Base-by-base conservation (phyloP, 2,329 filamentous ascomycete genomes). In the Hortaea werneckii region DNA sequence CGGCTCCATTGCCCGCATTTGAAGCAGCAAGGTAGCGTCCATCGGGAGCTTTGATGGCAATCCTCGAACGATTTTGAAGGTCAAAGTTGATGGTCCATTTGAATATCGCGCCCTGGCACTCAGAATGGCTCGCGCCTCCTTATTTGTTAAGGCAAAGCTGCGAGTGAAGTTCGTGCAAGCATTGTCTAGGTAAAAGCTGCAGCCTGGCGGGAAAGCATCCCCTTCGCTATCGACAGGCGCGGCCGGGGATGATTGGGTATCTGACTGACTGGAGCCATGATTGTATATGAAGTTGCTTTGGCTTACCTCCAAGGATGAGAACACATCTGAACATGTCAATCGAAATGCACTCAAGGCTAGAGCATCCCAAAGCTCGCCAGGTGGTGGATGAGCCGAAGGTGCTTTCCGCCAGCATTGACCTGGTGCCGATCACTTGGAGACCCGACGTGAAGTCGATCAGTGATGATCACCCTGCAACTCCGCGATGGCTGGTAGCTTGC, bases 101-200 rank as follows among this genome's bases (percentile, higher is more conserved):
- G 32, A 35, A 35, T 35, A 35, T 35, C n/a, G 32, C 9, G 32
- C 32, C 32, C 32, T 35, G 9, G 32, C 32, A 9, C 32, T 35
- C 9, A 10, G 9, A 9, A 35, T 35, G 32, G 32, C n/a, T 35
- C 32, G 9, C n/a, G 32, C 9, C 32, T 10, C 9, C 9, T 35
- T 42, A 7, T 27, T 40, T 7, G 47, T 42, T n/a, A 50, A 40
- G 7, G 47, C 45, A 10, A 52, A 41, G 6, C 47, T 11, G 40
- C 46, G 37, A 27, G 39, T 41, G 45, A 41, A 48, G 27, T 41
- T 44, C 26, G 37, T 43, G 38, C 44, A 41, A 12, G 34, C 43
- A 38, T 50, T 50, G n/a, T 39, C 40, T 29, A 52, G 41, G 45
- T 40, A 50, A 32, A 46, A 50, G 13, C 32, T 40, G 4, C 42